These are phyloP conservation scores for Geotrichum bryndzae DNA, from an alignment of 1,139 yeast species.

Conservation along the genomic window DNA sequence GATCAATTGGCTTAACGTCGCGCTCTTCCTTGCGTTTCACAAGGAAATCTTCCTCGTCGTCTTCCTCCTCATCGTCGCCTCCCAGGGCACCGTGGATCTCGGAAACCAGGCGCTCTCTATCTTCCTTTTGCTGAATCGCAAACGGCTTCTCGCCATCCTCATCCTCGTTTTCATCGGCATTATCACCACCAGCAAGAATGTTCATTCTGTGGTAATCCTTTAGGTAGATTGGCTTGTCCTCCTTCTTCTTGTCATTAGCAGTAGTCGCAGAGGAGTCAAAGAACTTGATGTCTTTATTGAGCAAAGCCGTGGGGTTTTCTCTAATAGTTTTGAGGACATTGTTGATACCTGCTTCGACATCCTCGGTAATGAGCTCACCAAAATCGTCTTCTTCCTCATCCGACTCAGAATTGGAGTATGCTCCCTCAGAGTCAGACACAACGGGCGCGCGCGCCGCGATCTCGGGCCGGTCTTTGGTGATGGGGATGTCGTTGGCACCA, in stretches of 20 bases:
- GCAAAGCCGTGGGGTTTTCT: slow-evolving; percentile 48
- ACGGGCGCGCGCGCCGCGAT: slow-evolving; percentile 26
- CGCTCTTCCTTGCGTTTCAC: slow-evolving; percentile 48
- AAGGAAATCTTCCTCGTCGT: slow-evolving; percentile 50
- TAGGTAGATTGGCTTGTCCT: slow-evolving; percentile 71
- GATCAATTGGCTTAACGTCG: slow-evolving; percentile 32
- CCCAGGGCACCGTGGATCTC: slow-evolving; percentile 64
- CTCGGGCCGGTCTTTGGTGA: slow-evolving; percentile 20
- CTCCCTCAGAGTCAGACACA: slow-evolving; percentile 30
- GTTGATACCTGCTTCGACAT: slow-evolving; percentile 73
- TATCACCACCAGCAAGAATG: slow-evolving; percentile 47
- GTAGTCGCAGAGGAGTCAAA: slow-evolving; percentile 57
- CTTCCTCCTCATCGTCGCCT: slow-evolving; percentile 41
- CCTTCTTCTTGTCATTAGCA: slow-evolving; percentile 27
- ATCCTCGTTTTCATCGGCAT: slow-evolving; percentile 41
- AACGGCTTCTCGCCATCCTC: slow-evolving; percentile 55
- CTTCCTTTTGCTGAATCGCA: slow-evolving; percentile 69
- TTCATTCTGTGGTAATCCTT: slow-evolving; percentile 90
- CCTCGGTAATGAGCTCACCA: slow-evolving; percentile 82
- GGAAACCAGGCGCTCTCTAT: slow-evolving; percentile 59
- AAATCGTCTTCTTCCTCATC: slow-evolving; percentile 86
- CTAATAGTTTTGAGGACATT: slow-evolving; percentile 66
- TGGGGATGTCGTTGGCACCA: slow-evolving; percentile 14
- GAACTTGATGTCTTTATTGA: slow-evolving; percentile 63
- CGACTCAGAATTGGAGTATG: slow-evolving; percentile 29